Evolutionary conservation across 805 yeast species (phyloP).

Genomic region (Myxozyma vanderwaltii): DNA sequence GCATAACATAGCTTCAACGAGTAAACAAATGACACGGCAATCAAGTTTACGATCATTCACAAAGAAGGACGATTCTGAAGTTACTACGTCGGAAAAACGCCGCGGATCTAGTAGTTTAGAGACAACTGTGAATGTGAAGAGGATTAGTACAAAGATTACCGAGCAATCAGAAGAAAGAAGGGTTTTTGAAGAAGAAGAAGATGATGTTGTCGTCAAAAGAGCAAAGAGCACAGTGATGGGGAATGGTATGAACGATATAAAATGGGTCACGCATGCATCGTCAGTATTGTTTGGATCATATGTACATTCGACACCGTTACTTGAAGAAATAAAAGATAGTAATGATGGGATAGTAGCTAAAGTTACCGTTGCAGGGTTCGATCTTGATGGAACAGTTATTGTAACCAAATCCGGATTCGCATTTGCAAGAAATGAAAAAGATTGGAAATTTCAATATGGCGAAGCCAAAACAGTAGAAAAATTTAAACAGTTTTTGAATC

Average conservation of each 20-base stretch:
- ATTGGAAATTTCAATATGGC: constrained; percentile 60
- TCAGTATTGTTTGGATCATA: constrained; percentile 20
- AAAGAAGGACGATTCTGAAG: not conserved
- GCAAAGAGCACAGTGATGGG: not conserved
- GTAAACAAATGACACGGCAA: constrained; percentile 3
- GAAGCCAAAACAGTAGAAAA: constrained; percentile 1
- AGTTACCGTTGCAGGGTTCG: constrained; percentile 68
- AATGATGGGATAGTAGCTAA: constrained; percentile 3
- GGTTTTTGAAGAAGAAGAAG: not conserved
- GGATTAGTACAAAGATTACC: not conserved
- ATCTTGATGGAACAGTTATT: constrained; percentile 80
- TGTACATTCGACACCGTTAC: not conserved
- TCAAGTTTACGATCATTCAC: not conserved
- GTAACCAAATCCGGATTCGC: constrained; percentile 61
- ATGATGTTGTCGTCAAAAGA: too few species aligned
- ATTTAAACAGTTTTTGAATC: constrained; percentile 8
- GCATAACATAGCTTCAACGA: too few species aligned
- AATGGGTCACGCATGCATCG: constrained; percentile 14
- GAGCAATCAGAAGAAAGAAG: not conserved
- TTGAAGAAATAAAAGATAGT: not conserved
- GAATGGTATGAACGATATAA: not conserved
- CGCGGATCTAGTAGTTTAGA: not conserved
- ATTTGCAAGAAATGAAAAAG: constrained; percentile 61
- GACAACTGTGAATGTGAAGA: not conserved
- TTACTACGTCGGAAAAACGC: not conserved